Evolutionary conservation across 140 eudicot species (phyloP), one percentile per base, ranked within the genome.

Genomic region (Anethum foeniculum): DNA sequence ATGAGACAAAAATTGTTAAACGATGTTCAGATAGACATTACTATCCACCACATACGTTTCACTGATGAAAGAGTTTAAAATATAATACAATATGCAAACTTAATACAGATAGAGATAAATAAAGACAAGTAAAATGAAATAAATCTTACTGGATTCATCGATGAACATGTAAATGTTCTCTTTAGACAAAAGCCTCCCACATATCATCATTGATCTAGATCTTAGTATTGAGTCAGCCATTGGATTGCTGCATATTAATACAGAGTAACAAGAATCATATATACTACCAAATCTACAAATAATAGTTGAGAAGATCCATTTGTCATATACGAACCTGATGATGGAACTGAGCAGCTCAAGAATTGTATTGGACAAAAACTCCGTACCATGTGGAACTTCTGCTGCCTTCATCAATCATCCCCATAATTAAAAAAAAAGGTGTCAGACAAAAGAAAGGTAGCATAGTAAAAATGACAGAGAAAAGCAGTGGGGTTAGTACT

Each of bases 121-220:
- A 34, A 34, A 48, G 13, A 62, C 47, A 67, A 25, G 76, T 36
- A 75, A 39, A 30, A 82, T 34, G 27, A 68, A 36, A 25, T 5
- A 43, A 2, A 27, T 83, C 89, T 85, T 79, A 94, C 98, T 87
- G 34, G 89, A 79, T 88, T 92, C 93, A 77, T 88, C 88, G 60
- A 86, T 79, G 43, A 86, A 92, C 79, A 64, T 77, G 87, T 86
- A 84, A 77, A 87, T 85, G 69, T 87, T 89, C 83, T 90, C 97
- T 80, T 85, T 94, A 52, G 92, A 90, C 87, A 94, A 85, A 83
- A 94, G 89, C 83, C 99, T 90, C 48, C 99, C 97, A 49, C 90
- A 84, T 84, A 94, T 94, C 99, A 87, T 86, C 97, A 94, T 87
- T 47, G 97, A 96, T 84, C 99, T 88, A 77, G 99, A 90, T 88